Evolutionary conservation across 306 rosid genomes (phyloP), one percentile per base, ranked within the genome.

Genomic region (Elaeagnus macrophylla): DNA sequence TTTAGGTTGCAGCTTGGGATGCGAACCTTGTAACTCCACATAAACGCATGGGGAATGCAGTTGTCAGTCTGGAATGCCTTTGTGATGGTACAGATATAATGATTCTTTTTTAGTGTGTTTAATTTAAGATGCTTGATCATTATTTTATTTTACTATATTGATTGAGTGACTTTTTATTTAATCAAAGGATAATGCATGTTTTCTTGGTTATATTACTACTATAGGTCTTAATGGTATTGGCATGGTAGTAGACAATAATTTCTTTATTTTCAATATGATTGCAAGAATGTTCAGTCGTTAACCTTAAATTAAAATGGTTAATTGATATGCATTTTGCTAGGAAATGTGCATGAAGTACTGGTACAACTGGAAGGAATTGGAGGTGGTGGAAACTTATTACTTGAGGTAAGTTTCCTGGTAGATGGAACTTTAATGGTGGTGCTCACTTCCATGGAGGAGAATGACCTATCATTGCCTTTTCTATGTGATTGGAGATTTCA

Each of bases 321-420:
- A 56, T 41, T 64, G 58, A 61, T 59, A 61, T 49, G 54, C 12
- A 11, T 70, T 45, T 77, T 75, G 69, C 65, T 64, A 90, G 97
- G 97, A 68, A 75, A 83, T 43, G 48, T 40, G 41, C 86, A 90
- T 76, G 94, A 90, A 55, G 61, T 86, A 70, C 25, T 68, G 58
- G 94, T 90, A 69, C 95, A 86, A 64, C 69, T 90, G 81, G 95
- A 86, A 77, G 97, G 97, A 65, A 90, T 90, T 90, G 97, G 97
- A 58, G 89, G 94, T 56, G 97, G 97, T 51, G 97, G 95, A 70
- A 80, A 81, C 67, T 66, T 90, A 60, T 85, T 70, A 61, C 56
- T 90, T 43, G 97, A 90, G 94, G 97, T 82, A 72, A 74, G 85
- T 69, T 62, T 65, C 67, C 46, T 59, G 35, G 66, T 45, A 56